Base-by-base conservation (phyloP, 2,329 filamentous ascomycete genomes). In the Plenodomus lindquistii region DNA sequence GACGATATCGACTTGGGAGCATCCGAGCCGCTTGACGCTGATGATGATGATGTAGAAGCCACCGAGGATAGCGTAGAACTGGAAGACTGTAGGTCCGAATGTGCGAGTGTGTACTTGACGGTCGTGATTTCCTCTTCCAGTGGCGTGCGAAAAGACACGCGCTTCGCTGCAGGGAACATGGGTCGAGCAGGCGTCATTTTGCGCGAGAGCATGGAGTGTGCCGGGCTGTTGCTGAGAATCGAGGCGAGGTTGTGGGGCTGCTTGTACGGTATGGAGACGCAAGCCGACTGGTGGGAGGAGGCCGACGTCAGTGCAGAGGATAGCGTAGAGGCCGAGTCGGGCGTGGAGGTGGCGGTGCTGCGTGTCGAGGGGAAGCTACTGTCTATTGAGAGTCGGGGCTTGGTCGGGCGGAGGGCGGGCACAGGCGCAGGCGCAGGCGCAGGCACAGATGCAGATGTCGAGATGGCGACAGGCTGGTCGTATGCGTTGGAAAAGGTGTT, bases 401-500 rank as follows among this genome's bases (percentile, higher is more conserved):
- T 60, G n/a, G 55, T 45, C 24, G 65, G 65, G 44, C 61, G 61
- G 44, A 24, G 43, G 38, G 63, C 44, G 35, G 63, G 48, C 27
- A 58, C 47, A 36, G 66, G 27, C 22, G 22, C 10, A 24, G 22
- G 22, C 10, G 10, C 22, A 24, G 22, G 22, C 27, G 27, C 27
- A 31, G 27, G 27, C 15, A 15, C 27, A 31, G 27, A 13, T 13
- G 27, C 27, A 7, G 27, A 31, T 4, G 27, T 4, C 9, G 27
- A 7, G 27, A 15, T 49, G 13, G 69, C 62, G 17, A n/a, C n/a
- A n/a, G 73, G 67, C 44, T 74, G 69, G 45, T 82, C 77, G 57
- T 83, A 84, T 42, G 81, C 79, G 69, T 86, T 86, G 59, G 74
- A 78, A 63, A 84, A 84, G 42, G 83, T 86, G 67, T 85, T 86